Base-by-base conservation (phyloP, 2,329 filamentous ascomycete species). In the Canariomyces notabilis region DNA sequence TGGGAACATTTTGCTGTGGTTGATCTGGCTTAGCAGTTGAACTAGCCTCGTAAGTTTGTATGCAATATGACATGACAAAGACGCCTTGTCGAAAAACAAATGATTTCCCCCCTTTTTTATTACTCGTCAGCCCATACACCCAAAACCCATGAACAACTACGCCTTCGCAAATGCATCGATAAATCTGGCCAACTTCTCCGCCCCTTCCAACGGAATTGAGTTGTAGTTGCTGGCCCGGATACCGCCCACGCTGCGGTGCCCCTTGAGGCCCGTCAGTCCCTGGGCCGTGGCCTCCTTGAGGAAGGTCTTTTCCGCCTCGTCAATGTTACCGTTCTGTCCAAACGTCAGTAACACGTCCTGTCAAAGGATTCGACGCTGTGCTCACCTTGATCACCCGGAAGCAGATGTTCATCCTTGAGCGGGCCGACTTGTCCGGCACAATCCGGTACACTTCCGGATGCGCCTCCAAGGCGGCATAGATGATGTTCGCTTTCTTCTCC, bases 381-480 rank as follows among this genome's bases (percentile, higher is more conserved):
- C 65, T 48, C 59, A 68, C 73, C 61, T 71, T 73, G 54, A 57
- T 72, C 15, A 95, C 76, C 14, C 89, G 75, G 75, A 96, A 96
- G 74, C 89, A 96, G 48, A 97, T 87, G 68, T 97, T 97, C 86
- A 97, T 95, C 45, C 89, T 75, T 58, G 87, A 95, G 46, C 90
- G 84, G 3, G 77, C 85, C 18, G 72, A 71, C 68, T 85, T 86
- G 56, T 85, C 77, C 0, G 89, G 88, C 0, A 96, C 82, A 23
- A 96, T 65, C 48, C 72, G 75, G 70, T 94, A 97, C n/a, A 85
- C 68, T 0, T 82, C 70, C 0, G 86, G 77, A 57, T 86, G 74
- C 36, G 78, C 79, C 56, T 96, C 91, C 6, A 97, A 74, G 1
- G 82, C 82, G 1, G 66, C 72, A 61, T 98, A 97, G 44, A 97